A percentile compares a stretch with the other conserved stretches of the same genome.
Conservation (phyloP, 1,139 yeast genomes). For the Kluyveromyces marxianus region DNA sequence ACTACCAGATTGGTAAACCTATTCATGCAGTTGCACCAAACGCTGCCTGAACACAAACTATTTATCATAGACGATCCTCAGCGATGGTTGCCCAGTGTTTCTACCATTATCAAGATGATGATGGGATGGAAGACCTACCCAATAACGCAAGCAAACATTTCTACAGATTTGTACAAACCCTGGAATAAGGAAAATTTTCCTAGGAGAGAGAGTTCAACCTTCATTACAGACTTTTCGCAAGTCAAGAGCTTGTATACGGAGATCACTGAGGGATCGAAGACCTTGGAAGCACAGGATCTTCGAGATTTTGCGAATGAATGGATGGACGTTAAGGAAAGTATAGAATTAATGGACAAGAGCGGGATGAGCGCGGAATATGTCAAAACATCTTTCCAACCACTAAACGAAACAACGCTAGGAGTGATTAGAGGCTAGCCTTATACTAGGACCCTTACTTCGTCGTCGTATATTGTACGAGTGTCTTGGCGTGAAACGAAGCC, state of each 20-base stretch:
- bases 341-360: neutral
- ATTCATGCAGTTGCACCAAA: slow-evolving; percentile 15
- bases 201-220: slow-evolving; percentile 5
- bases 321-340: slow-evolving; percentile 12
- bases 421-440: neutral
- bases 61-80: slow-evolving; percentile 23
- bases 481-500: too few species aligned
- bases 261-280: slow-evolving; percentile 14
- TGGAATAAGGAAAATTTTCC: neutral
- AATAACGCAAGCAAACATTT: slow-evolving; percentile 4
- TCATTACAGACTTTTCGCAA: slow-evolving; percentile 19
- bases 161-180: slow-evolving; percentile 7
- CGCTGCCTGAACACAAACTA: slow-evolving; percentile 23
- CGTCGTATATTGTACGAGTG: too few species aligned
- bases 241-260: slow-evolving; percentile 17
- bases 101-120: slow-evolving; percentile 5
- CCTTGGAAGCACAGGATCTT: slow-evolving; percentile 17
- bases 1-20: slow-evolving; percentile 26
- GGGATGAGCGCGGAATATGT: neutral
- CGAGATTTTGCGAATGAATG: slow-evolving; percentile 21
- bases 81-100: slow-evolving; percentile 7
- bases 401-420: neutral
- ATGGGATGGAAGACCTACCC: slow-evolving; percentile 5
- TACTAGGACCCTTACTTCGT: too few species aligned
- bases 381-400: neutral